A percentile compares a stretch with the other conserved stretches of the same genome.
phyloP scores from a whole-genome alignment of 2,329 filamentous ascomycete species.

The Fusarium annulatum region DNA sequence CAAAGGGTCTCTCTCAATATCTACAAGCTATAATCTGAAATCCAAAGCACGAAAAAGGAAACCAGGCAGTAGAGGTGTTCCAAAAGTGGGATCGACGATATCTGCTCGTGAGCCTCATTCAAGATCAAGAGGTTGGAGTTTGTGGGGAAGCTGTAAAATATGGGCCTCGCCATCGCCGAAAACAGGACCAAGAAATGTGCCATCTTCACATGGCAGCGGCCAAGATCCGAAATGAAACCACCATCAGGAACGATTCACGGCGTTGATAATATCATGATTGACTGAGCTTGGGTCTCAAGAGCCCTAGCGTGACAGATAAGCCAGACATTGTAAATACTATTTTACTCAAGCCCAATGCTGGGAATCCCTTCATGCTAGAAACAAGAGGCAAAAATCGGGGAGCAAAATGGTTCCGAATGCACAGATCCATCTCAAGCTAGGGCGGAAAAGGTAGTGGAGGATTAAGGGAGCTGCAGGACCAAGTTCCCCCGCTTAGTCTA shows the following conservation, averaged over 20 bases:
- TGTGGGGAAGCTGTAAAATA: conserved; percentile 6
- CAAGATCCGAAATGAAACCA: conserved; percentile 8
- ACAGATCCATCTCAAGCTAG: neutral
- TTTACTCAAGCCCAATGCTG: neutral
- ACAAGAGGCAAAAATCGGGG: neutral
- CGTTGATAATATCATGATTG: neutral
- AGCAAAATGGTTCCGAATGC: neutral
- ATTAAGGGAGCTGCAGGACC: conserved; percentile 11
- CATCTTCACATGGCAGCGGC: conserved; percentile 6
- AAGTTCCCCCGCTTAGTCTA: conserved; percentile 10
- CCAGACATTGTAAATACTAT: neutral
- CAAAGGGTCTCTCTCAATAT: neutral
- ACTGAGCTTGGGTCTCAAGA: neutral
- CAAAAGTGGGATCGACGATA: neutral
- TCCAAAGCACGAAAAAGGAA: too few relatives aligned
- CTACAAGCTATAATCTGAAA: neutral
- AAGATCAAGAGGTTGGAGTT: neutral
- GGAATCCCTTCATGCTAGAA: neutral
- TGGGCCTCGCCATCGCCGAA: neutral
- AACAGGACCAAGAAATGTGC: neutral
- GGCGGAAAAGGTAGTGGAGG: neutral
- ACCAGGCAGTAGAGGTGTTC: fast-evolving
- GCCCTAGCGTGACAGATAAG: fast-evolving
- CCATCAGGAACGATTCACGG: neutral
- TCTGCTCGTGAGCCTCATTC: neutral